Base-by-base conservation (phyloP, 495 filamentous ascomycete genomes). In the Trichocladium antarcticum region DNA sequence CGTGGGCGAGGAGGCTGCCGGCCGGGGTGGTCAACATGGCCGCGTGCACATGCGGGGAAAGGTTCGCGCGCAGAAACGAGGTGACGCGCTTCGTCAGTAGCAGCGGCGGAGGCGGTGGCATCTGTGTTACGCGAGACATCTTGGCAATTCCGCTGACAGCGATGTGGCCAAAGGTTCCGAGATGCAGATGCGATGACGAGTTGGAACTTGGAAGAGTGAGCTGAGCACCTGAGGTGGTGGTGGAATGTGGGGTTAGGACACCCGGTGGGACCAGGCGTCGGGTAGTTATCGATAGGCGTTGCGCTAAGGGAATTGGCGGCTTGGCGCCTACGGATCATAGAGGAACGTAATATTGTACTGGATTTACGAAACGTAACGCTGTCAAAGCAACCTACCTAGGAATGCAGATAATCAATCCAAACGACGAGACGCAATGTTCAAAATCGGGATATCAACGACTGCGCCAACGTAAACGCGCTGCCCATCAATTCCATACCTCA, bases 1-100 rank as follows among this genome's bases (percentile, higher is more conserved):
- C 70, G 50, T 74, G 68, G 20, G 71, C 68, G 57, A 74, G 68
- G 43, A 74, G 67, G 47, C 68, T 69, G 47, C 72, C 72, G n/a
- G 61, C 62, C 12, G 66, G 64, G 6, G 70, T 72, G 27, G 68
- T 71, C 36, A 74, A 63, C 37, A 67, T 67, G 20, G 63, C 62
- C 4, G 65, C 66, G 51, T 64, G 65, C 37, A 74, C 55, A 39
- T 63, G 61, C 24, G 68, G 45, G 3, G 64, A 66, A n/a, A 69
- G 66, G 57, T 72, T 70, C 27, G 66, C 63, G 55, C 58, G 65
- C n/a, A 74, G 68, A 59, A 74, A 74, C 28, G 68, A 51, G 22
- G 68, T 70, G 29, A 74, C 65, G 29, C 68, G 66, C 52, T 73
- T 72, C 17, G 65, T 69, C 38, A 74, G 65, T 45, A 74, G 68